Base-by-base conservation (phyloP, 2,329 filamentous ascomycete species). In the Amauroascus verrucosus region DNA sequence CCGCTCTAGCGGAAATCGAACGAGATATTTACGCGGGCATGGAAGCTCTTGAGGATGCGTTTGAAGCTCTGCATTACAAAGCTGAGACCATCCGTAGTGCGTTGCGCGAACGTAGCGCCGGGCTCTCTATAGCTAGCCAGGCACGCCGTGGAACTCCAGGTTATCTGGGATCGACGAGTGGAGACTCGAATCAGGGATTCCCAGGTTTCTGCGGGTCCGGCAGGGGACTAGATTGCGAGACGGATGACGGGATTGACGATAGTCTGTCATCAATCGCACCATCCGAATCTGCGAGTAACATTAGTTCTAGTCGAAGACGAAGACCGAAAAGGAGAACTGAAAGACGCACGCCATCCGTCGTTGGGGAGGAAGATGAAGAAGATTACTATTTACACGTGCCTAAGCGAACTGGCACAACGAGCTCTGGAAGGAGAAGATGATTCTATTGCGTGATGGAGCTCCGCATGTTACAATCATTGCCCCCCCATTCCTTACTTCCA, bases 31-130 rank as follows among this genome's bases (percentile, higher is more conserved):
- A 91, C 70, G 78, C 82, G 32, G 88, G 90, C 57, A 97, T 97
- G 91, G 91, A 97, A 70, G 83, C 83, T 0, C 78, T 97, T 22
- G 91, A 97, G 69, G 88, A 96, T 64, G 89, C 90, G 0, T 96
- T 97, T 62, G 91, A 97, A 71, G 82, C 81, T 26, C 76, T 97
- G n/a, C 91, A 97, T 65, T 79, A 82, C 60, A 85, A 84, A 63
- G 91, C 91, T 1, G 89, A 96, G 70, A 70, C 77, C 16, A 86
- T 96, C 14, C 83, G 91, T 4, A 83, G 81, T 20, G 81, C 84
- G 0, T 76, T 97, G 4, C 84, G 90, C 5, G 86, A 93, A 65
- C 85, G 91, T 38, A 83, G 84, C 13, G 88, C 88, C 0, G 90
- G 88, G 1, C 74, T 97, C 3, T 79, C 72, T 0, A 65, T 73